These are phyloP conservation scores for Mortierella alpina DNA, from an alignment of 192 early-diverging fungal species.

Conservation along the genomic window DNA sequence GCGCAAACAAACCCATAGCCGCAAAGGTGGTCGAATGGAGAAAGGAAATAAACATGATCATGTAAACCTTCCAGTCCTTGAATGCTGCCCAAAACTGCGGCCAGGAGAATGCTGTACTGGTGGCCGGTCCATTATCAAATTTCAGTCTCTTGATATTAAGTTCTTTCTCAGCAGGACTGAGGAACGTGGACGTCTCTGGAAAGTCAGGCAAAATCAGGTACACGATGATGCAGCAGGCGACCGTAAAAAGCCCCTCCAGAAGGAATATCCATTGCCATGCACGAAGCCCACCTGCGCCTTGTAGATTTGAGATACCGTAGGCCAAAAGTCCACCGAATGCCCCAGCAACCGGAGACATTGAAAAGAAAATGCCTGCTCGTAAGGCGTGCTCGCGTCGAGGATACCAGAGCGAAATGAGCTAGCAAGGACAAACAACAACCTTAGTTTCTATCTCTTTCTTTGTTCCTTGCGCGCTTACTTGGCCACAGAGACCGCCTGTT, in stretches of 20 bases:
- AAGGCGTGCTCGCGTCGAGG: constrained; percentile 59
- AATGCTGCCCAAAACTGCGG: constrained; percentile 57
- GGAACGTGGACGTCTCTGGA: constrained; percentile 57
- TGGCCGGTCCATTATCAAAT: constrained; percentile 58
- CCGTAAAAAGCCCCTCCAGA: constrained; percentile 65
- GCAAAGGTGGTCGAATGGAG: constrained; percentile 68
- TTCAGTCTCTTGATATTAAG: constrained; percentile 51
- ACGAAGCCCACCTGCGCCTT: constrained; percentile 54
- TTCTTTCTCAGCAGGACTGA: constrained; percentile 55
- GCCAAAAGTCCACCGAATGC: constrained; percentile 71
- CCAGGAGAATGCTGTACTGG: constrained; percentile 58
- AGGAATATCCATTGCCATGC: constrained; percentile 77
- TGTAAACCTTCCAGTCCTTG: constrained; percentile 58
- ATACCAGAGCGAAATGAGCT: constrained; percentile 61
- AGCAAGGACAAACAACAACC: not conserved
- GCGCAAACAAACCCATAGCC: constrained; percentile 72
- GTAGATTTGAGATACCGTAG: constrained; percentile 65
- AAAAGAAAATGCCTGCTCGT: constrained; percentile 61
- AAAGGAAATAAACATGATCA: constrained; percentile 67
- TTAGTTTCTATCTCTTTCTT: not conserved
- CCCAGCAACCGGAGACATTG: constrained; percentile 60
- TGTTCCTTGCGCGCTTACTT: too few relatives aligned
- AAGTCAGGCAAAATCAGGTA: constrained; percentile 57
- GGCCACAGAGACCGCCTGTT: not conserved
- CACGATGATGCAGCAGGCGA: constrained; percentile 41